These are phyloP conservation scores for Dillenia suffruticosa DNA, from an alignment of 164 flowering plant genomes.

Conservation along the genomic window DNA sequence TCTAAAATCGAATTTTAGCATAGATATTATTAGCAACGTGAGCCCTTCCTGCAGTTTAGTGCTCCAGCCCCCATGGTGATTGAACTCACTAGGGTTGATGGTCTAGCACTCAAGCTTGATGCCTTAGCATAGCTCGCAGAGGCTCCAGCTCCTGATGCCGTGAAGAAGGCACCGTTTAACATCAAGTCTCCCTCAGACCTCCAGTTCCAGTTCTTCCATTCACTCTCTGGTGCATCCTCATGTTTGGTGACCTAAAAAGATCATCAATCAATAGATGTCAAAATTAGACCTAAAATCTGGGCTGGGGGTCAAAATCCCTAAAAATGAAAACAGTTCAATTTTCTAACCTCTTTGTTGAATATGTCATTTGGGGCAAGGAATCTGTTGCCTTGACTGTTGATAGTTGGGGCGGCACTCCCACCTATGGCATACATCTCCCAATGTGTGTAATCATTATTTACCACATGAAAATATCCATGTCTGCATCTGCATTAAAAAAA, in stretches of 20 bases:
- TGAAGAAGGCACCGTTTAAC: constrained; percentile 76
- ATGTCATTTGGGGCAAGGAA: constrained; percentile 59
- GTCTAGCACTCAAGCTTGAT: constrained; percentile 59
- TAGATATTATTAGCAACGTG: constrained; percentile 31
- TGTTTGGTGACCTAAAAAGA: constrained; percentile 57
- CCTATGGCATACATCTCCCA: constrained; percentile 92
- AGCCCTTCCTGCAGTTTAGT: constrained; percentile 57
- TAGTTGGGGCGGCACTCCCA: constrained; percentile 80
- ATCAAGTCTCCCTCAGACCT: constrained; percentile 68
- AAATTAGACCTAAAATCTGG: no score
- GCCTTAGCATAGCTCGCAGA: constrained; percentile 67
- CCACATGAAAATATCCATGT: constrained; percentile 79
- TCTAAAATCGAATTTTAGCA: no score
- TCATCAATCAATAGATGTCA: background rate
- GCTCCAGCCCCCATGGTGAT: constrained; percentile 52
- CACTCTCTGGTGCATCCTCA: constrained; percentile 45
- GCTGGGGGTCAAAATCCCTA: background rate
- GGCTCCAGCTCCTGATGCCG: constrained; percentile 55
- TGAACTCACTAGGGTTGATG: constrained; percentile 47
- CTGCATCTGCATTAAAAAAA: constrained; percentile 47
- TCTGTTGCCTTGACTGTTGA: constrained; percentile 81
- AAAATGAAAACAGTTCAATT: background rate
- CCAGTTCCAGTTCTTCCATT: constrained; percentile 80
- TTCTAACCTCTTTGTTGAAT: constrained; percentile 53
- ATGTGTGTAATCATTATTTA: constrained; percentile 80